Percentiles rank a stretch among this genome's conserved stretches.
These are phyloP conservation scores for Scheffersomyces amazonensis DNA, from an alignment of 805 yeast genomes.

Conservation along the genomic window DNA sequence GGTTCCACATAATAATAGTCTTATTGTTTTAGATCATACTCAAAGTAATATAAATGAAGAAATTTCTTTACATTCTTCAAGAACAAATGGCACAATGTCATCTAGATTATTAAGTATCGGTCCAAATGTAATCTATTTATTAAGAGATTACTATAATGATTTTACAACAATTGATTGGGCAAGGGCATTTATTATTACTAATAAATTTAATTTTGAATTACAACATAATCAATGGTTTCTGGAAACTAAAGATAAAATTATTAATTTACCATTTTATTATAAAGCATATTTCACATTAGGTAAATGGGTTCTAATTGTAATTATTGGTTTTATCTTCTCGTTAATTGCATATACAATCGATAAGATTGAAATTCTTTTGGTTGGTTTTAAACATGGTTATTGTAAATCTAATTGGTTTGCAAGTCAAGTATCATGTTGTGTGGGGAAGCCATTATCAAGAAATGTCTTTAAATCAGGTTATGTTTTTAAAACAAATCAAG, in stretches of 20 bases:
- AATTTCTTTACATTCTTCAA: constrained; percentile 9
- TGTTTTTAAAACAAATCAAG: constrained; percentile 8
- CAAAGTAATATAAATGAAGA: constrained; percentile 4
- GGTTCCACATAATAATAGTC: constrained; percentile 4
- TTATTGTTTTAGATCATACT: constrained; percentile 2
- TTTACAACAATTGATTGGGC: constrained; percentile 64
- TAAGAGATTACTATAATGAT: constrained; percentile 49
- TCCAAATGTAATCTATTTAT: constrained; percentile 14
- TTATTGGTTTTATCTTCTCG: constrained; percentile 46
- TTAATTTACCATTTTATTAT: constrained; percentile 17
- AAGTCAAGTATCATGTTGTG: constrained; percentile 43
- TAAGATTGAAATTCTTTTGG: constrained; percentile 43
- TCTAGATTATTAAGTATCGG: constrained; percentile 12
- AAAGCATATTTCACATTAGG: constrained; percentile 35
- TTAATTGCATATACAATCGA: constrained; percentile 50
- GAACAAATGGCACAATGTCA: constrained; percentile 11
- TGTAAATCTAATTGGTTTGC: constrained; percentile 45
- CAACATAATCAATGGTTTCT: constrained; percentile 25
- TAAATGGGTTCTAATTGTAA: constrained; percentile 48
- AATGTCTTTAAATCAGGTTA: constrained; percentile 20
- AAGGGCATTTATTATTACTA: constrained; percentile 43
- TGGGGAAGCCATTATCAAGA: neutral
- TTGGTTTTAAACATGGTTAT: constrained; percentile 52
- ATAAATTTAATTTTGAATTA: constrained; percentile 37
- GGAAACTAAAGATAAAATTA: constrained; percentile 1